A percentile compares a stretch with the other conserved stretches of the same genome.
phyloP scores from a whole-genome alignment of 225 moss, liverwort and hornwort genomes.

The Takakia lepidozioides region DNA sequence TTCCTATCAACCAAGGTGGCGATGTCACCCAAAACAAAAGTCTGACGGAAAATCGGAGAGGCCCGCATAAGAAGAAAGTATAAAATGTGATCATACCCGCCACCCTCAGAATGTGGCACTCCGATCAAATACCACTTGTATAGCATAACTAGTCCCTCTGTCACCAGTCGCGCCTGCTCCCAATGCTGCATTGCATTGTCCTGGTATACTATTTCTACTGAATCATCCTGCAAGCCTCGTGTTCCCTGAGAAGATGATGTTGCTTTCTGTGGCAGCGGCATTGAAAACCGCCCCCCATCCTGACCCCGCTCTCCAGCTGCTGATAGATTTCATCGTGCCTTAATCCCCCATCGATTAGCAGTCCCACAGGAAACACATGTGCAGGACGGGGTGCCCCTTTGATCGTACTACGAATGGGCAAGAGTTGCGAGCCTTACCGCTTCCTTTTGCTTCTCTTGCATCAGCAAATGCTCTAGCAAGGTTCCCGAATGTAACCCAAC shows the following conservation, averaged over 20 bases:
- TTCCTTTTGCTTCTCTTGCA: conserved; percentile 45
- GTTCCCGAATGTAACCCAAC: conserved; percentile 30
- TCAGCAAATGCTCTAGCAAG: conserved; percentile 38
- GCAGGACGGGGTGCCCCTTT: conserved; percentile 6
- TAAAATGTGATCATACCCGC: conserved; percentile 20
- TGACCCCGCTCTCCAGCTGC: conserved; percentile 18
- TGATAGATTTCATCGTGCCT: conserved; percentile 5
- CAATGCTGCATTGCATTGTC: conserved; percentile 30
- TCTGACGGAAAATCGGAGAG: no score
- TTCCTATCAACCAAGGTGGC: no score
- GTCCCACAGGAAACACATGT: conserved; percentile 33
- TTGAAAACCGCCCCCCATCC: conserved; percentile 28
- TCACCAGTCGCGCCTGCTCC: conserved; percentile 27
- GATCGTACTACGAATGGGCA: not conserved
- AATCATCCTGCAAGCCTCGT: conserved; percentile 19
- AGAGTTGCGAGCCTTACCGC: conserved; percentile 35
- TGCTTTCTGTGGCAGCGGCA: conserved; percentile 27
- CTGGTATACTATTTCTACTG: conserved; percentile 34
- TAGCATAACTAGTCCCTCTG: conserved; percentile 43
- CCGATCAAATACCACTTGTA: conserved; percentile 47
- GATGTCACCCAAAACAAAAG: no score
- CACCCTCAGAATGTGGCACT: conserved; percentile 24
- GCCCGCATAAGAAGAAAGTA: no score
- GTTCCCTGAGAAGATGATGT: conserved; percentile 26
- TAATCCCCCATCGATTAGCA: conserved; percentile 7